Evolutionary conservation across 176 grass and related monocot genomes (phyloP).

Genomic region (Raddia distichophylla): DNA sequence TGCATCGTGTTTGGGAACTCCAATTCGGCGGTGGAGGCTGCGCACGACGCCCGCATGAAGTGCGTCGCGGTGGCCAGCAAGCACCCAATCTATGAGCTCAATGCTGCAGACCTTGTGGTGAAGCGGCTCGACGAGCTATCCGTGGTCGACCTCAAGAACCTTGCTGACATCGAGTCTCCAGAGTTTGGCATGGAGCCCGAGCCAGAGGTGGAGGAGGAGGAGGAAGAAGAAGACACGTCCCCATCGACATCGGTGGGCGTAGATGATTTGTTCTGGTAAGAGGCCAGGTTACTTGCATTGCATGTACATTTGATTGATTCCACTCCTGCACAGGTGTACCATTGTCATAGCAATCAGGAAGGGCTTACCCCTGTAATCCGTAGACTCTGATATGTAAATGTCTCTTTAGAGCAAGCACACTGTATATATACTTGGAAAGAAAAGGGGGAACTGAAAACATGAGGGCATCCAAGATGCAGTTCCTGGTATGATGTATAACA

Average conservation of each 20-base stretch:
- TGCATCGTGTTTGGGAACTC: slow-evolving; percentile 97
- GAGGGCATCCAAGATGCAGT: slow-evolving; percentile 21
- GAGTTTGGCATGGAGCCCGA: slow-evolving; percentile 73
- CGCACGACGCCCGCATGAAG: slow-evolving; percentile 87
- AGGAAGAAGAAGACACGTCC: slow-evolving; percentile 52
- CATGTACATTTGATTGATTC: slow-evolving; percentile 58
- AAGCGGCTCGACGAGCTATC: slow-evolving; percentile 72
- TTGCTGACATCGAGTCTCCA: slow-evolving; percentile 71
- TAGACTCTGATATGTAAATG: slow-evolving; percentile 56
- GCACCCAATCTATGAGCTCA: slow-evolving; percentile 76
- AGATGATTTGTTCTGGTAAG: slow-evolving; percentile 74
- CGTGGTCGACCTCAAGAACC: slow-evolving; percentile 86
- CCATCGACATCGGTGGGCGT: slow-evolving; percentile 53
- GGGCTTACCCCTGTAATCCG: slow-evolving; percentile 42
- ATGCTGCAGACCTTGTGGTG: slow-evolving; percentile 82
- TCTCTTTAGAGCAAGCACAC: slow-evolving; percentile 49
- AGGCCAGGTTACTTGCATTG: slow-evolving; percentile 1
- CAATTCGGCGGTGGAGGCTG: slow-evolving; percentile 79
- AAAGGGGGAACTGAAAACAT: slow-evolving; percentile 35
- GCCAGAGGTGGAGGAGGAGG: slow-evolving; percentile 71
- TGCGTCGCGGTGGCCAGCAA: slow-evolving; percentile 83
- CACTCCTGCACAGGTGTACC: slow-evolving; percentile 49
- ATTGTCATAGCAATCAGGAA: slow-evolving; percentile 44
- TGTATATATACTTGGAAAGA: slow-evolving; percentile 55
- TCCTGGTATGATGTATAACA: slow-evolving; percentile 29